A percentile compares a stretch with the other conserved stretches of the same genome.
phyloP scores from a whole-genome alignment of 139 green algal species.

The Tetradesmus lagerheimii region DNA sequence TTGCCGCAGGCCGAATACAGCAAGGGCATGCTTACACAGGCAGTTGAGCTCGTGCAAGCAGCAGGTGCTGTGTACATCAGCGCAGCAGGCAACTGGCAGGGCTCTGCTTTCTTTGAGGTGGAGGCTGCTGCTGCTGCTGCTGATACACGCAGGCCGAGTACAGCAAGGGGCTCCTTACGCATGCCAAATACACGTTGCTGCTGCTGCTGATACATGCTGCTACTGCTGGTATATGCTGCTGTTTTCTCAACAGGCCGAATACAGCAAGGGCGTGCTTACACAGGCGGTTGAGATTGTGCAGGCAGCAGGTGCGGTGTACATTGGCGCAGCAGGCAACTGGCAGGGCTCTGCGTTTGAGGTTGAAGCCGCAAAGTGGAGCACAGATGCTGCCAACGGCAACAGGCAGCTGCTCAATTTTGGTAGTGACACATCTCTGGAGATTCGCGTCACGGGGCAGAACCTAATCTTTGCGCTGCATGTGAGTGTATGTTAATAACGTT shows the following conservation, averaged over 20 bases:
- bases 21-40: not conserved
- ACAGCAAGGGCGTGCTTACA: not conserved
- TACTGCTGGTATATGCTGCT: not conserved
- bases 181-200: not conserved
- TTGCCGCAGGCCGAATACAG: not conserved
- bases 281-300: not conserved
- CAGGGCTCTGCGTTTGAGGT: not conserved
- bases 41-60: not conserved
- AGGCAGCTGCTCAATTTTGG: not conserved
- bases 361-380: not conserved
- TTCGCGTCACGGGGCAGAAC: not conserved
- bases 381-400: not conserved
- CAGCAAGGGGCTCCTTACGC: not conserved
- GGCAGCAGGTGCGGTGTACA: not conserved
- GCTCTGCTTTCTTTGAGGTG: not conserved
- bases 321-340: not conserved
- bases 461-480: not conserved
- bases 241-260: not conserved
- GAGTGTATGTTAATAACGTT: too few relatives aligned
- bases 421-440: not conserved
- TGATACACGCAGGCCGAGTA: not conserved
- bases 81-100: not conserved
- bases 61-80: not conserved
- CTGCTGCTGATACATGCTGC: not conserved
- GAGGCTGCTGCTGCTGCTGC: too few relatives aligned